Conservation (phyloP, 1,284 basidiomycete species). For the Puccinia sorghi region DNA sequence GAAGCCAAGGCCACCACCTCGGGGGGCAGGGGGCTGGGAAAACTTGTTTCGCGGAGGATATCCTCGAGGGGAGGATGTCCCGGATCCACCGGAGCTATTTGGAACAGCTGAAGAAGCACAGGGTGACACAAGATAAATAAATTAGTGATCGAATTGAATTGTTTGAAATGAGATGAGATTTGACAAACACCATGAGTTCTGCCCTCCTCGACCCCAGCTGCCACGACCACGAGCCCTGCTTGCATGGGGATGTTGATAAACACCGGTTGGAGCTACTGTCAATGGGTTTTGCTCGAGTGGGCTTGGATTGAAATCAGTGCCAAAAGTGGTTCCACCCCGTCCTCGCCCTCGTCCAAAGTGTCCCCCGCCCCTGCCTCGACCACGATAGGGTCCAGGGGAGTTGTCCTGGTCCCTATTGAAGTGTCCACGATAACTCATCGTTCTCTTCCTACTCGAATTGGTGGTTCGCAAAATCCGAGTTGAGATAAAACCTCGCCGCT, state of each 20-base stretch:
- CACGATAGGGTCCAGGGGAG: neutral
- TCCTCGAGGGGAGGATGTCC: neutral
- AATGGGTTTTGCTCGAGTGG: neutral
- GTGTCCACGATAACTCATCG: slow-evolving; percentile 15
- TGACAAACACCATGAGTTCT: slow-evolving; percentile 18
- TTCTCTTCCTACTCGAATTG: neutral
- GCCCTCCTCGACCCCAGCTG: slow-evolving; percentile 3
- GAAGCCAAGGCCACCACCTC: slow-evolving; percentile 8
- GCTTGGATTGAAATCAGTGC: slow-evolving; percentile 3
- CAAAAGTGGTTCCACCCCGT: neutral
- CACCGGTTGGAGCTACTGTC: neutral
- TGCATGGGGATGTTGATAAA: slow-evolving; percentile 5
- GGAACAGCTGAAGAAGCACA: neutral
- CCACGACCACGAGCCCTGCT: neutral
- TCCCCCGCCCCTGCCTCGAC: neutral
- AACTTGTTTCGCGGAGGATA: slow-evolving; percentile 11
- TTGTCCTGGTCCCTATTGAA: neutral
- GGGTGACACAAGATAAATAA: neutral
- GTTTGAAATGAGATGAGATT: neutral
- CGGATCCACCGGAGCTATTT: slow-evolving; percentile 4
- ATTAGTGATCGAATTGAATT: neutral
- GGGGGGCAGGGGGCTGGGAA: neutral
- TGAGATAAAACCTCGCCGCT: too few relatives aligned
- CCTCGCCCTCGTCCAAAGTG: slow-evolving; percentile 1
- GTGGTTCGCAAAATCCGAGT: neutral